Percentiles rank a stretch among this genome's conserved stretches.
Conservation (phyloP, 192 early-diverging fungal species). For the Rhizoclosmatium globosum region DNA sequence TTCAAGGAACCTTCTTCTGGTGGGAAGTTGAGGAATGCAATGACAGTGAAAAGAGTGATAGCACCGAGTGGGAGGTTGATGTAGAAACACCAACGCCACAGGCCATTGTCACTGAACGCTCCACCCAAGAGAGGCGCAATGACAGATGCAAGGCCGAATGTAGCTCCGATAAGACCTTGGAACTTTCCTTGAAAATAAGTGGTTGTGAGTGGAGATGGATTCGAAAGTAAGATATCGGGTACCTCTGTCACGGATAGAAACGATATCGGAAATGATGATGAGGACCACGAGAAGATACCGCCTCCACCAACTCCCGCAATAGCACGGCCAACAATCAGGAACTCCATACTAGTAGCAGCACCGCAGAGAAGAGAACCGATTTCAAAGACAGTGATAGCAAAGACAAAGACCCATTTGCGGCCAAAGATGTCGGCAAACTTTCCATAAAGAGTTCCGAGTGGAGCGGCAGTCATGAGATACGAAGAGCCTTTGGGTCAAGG, state of each 20-base stretch:
- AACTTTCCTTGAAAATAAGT: constrained; percentile 79
- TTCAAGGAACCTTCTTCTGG: constrained; percentile 53
- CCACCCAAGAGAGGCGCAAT: constrained; percentile 89
- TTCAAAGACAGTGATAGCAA: constrained; percentile 61
- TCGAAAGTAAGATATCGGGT: background rate
- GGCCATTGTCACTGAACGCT: constrained; percentile 72
- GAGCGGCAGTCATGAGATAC: constrained; percentile 36
- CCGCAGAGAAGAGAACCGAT: constrained; percentile 74
- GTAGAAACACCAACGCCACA: constrained; percentile 71
- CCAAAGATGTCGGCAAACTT: constrained; percentile 90
- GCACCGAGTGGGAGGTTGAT: constrained; percentile 87
- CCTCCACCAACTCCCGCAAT: constrained; percentile 87
- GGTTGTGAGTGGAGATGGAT: background rate
- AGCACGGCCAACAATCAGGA: constrained; percentile 78
- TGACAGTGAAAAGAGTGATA: constrained; percentile 63
- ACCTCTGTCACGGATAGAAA: constrained; percentile 20
- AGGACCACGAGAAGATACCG: constrained; percentile 80
- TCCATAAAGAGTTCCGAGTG: background rate
- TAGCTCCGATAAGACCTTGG: constrained; percentile 82
- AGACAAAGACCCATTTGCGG: constrained; percentile 77
- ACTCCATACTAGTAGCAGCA: constrained; percentile 58
- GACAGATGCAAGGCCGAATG: constrained; percentile 66
- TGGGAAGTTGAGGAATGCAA: constrained; percentile 68
- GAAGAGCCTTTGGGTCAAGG: constrained; percentile 38
- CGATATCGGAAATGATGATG: constrained; percentile 52